Conservation (phyloP, 2,329 filamentous ascomycete genomes). For the Berkeleyomyces basicola region DNA sequence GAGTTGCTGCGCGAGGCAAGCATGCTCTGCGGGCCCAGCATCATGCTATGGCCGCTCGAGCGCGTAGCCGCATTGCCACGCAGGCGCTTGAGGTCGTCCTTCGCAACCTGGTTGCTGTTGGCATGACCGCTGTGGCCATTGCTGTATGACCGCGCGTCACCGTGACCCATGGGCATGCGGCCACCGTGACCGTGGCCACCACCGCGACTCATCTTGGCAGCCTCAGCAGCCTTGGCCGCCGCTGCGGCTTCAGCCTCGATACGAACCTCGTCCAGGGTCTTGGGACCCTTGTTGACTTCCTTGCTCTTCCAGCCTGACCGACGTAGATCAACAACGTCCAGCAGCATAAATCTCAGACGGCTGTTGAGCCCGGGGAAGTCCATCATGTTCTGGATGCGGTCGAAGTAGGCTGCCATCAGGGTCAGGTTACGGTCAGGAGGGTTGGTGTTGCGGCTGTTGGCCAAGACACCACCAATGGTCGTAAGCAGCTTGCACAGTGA, state of each 20-base stretch:
- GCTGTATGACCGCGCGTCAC: conserved; percentile 54
- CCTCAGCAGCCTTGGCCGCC: conserved; percentile 51
- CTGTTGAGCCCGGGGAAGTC: conserved; percentile 68
- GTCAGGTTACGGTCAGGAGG: conserved; percentile 19
- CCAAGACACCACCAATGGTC: conserved; percentile 80
- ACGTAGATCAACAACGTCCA: conserved; percentile 83
- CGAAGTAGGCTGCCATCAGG: conserved; percentile 90
- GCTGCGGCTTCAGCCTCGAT: conserved; percentile 62
- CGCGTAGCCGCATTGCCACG: conserved; percentile 36
- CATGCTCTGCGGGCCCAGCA: conserved; percentile 71
- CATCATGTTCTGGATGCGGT: conserved; percentile 68
- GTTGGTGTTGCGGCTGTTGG: conserved; percentile 46
- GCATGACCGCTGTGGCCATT: conserved; percentile 59
- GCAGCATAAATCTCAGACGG: conserved; percentile 87
- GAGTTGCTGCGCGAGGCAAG: conserved; percentile 84
- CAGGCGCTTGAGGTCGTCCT: conserved; percentile 80
- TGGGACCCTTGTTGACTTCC: conserved; percentile 83
- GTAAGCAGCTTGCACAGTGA: conserved; percentile 83
- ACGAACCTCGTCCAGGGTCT: conserved; percentile 87
- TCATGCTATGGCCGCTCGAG: conserved; percentile 43
- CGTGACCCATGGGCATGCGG: conserved; percentile 60
- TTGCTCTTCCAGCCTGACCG: conserved; percentile 66
- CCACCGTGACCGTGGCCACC: conserved; percentile 29
- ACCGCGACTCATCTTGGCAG: conserved; percentile 41
- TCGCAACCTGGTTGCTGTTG: conserved; percentile 71